Evolutionary conservation across 495 filamentous ascomycete species (phyloP), one percentile per base, ranked within the genome.

Genomic region (Hypoxylon lienhwacheense): DNA sequence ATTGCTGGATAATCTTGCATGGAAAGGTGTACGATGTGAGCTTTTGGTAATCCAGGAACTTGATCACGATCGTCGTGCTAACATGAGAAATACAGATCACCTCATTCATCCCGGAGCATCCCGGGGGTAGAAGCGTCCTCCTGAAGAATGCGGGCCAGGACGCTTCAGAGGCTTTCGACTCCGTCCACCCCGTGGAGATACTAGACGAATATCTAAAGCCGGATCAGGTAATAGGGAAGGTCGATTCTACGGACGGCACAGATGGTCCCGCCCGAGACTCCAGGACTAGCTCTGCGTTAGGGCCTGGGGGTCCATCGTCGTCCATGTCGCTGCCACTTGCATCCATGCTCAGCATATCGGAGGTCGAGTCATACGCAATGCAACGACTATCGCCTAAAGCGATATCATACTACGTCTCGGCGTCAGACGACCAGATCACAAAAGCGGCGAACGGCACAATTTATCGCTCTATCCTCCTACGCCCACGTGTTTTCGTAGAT

Each of bases 381-480:
- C 81, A 79, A 41, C 76, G 78, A 40, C 76, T 91, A 8, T 82
- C 74, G 56, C 72, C 78, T 25, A 90, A 89, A 66, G 86, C 83
- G 24, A 90, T 88, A 84, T 87, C 86, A 22, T 93, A 91, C 70
- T 93, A 91, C 71, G 89, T 74, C 64, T 91, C 88, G 4, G 89
- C 87, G 2, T 73, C 75, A 37, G 88, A 93, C 68, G 89, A 93
- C 68, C 76, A 87, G 26, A 54, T 80, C 53, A 83, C 83, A 25
- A 90, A 90, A 59, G 68, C 42, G 5, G 79, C 84, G 57, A 93
- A 93, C 71, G 87, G 79, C 46, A 68, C 73, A n/a, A 82, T 85
- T 34, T 91, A 89, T 69, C 75, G 75, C 6, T 80, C 78, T 28
- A 89, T 92, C 44, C 72, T 91, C 10, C 74, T 92, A 1, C 84